A percentile compares a stretch with the other conserved stretches of the same genome.
phyloP scores from a whole-genome alignment of 2,329 filamentous ascomycete species.

The Aspergillus pseudoglaucus region DNA sequence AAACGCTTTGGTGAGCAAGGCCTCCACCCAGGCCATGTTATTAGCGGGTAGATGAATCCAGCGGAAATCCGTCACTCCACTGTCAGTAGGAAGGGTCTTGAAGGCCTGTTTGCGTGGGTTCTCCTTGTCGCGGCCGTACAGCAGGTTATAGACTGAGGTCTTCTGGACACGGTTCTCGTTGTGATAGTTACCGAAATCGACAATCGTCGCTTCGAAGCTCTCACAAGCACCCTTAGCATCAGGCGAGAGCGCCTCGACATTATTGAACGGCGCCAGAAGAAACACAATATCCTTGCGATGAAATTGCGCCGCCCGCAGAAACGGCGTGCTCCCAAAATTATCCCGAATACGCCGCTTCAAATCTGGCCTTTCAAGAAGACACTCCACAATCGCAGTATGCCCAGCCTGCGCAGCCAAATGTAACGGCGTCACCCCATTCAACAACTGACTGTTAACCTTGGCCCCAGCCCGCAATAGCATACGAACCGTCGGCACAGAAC shows the following conservation, averaged over 20 bases:
- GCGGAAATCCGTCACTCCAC: slow-evolving; percentile 44
- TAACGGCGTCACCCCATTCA: slow-evolving; percentile 34
- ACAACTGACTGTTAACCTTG: slow-evolving; percentile 31
- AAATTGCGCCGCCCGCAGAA: slow-evolving; percentile 35
- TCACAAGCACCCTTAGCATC: slow-evolving; percentile 42
- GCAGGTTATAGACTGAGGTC: slow-evolving; percentile 45
- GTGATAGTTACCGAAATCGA: slow-evolving; percentile 46
- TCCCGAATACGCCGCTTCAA: slow-evolving; percentile 28
- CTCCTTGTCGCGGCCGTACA: slow-evolving; percentile 46
- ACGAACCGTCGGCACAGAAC: slow-evolving; percentile 39
- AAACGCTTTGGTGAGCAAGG: slow-evolving; percentile 58
- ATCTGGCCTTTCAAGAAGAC: slow-evolving; percentile 26
- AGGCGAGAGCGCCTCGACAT: slow-evolving; percentile 28
- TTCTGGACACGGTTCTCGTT: slow-evolving; percentile 42
- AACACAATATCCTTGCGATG: slow-evolving; percentile 32
- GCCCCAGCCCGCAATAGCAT: slow-evolving; percentile 36
- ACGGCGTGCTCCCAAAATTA: slow-evolving; percentile 36
- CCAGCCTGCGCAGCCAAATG: slow-evolving; percentile 37
- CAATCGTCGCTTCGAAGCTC: slow-evolving; percentile 47
- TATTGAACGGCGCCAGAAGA: slow-evolving; percentile 32
- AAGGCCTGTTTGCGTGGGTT: slow-evolving; percentile 42
- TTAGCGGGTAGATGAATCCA: slow-evolving; percentile 52
- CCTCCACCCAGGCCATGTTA: slow-evolving; percentile 55
- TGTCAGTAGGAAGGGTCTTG: slow-evolving; percentile 41
- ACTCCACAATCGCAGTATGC: slow-evolving; percentile 31